These are phyloP conservation scores for Leccinellum luteum DNA, from an alignment of 768 basidiomycete genomes.

Conservation along the genomic window DNA sequence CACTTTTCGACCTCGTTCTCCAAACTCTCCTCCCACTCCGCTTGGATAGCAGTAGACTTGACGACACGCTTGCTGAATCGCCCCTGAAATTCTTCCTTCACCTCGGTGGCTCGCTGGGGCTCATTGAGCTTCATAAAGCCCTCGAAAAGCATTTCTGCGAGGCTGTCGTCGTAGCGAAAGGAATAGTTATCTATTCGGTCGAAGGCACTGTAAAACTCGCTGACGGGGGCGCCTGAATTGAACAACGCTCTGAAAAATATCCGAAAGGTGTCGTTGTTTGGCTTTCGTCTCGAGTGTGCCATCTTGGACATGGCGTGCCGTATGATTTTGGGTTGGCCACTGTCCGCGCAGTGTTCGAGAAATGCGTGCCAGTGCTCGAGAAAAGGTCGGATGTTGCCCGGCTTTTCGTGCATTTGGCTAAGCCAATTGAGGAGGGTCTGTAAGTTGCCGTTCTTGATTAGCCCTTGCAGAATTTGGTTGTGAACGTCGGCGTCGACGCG, in stretches of 20 bases:
- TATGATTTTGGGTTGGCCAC: slow-evolving; percentile 25
- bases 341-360: slow-evolving; percentile 39
- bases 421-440: slow-evolving; percentile 51
- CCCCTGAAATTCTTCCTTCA: slow-evolving; percentile 38
- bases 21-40: slow-evolving; percentile 30
- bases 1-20: slow-evolving; percentile 31
- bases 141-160: slow-evolving; percentile 41
- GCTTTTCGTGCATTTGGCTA: slow-evolving; percentile 47
- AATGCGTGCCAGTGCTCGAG: slow-evolving; percentile 55
- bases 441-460: slow-evolving; percentile 44
- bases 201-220: slow-evolving; percentile 41
- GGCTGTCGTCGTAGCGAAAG: slow-evolving; percentile 42
- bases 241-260: slow-evolving; percentile 48
- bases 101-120: slow-evolving; percentile 34
- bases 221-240: slow-evolving; percentile 28
- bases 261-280: slow-evolving; percentile 46
- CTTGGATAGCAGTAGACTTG: slow-evolving; percentile 24
- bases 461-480: slow-evolving; percentile 45
- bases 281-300: slow-evolving; percentile 39
- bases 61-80: slow-evolving; percentile 31
- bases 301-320: slow-evolving; percentile 35
- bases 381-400: slow-evolving; percentile 45
- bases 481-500: slow-evolving; percentile 46
- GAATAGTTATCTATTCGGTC: slow-evolving; percentile 45
- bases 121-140: slow-evolving; percentile 43